Percentiles rank a stretch among this genome's conserved stretches.
phyloP scores from a whole-genome alignment of 2,329 filamentous ascomycete genomes.

The Aspergillus chevalieri region DNA sequence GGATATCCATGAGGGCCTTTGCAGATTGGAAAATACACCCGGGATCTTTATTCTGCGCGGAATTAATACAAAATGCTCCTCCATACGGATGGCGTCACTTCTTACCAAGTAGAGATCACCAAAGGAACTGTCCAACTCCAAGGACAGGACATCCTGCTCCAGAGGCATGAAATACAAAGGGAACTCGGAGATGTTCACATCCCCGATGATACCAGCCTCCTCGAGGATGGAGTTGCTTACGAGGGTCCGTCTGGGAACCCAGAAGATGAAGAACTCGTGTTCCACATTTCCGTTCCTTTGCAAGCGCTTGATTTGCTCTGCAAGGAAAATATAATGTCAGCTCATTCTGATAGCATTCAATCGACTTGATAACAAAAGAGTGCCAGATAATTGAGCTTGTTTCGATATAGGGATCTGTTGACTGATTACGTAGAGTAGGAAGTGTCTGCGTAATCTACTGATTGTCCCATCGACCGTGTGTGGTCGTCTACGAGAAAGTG shows the following conservation, averaged over 20 bases:
- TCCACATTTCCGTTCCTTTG: constrained; percentile 81
- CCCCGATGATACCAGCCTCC: constrained; percentile 85
- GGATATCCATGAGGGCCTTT: constrained; percentile 87
- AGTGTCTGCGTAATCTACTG: constrained; percentile 54
- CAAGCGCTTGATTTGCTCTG: constrained; percentile 86
- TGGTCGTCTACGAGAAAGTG: neutral
- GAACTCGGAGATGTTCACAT: constrained; percentile 81
- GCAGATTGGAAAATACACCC: constrained; percentile 85
- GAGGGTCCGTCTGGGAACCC: constrained; percentile 85
- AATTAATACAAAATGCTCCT: constrained; percentile 1
- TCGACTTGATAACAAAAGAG: constrained; percentile 32
- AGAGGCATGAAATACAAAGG: constrained; percentile 86
- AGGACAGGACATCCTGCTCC: constrained; percentile 81
- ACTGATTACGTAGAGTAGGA: constrained; percentile 51
- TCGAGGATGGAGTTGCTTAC: constrained; percentile 89
- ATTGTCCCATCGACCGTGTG: constrained; percentile 38
- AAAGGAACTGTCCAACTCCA: constrained; percentile 85
- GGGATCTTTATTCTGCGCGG: constrained; percentile 66
- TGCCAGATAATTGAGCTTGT: constrained; percentile 18
- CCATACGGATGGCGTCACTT: neutral
- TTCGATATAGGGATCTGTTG: constrained; percentile 48
- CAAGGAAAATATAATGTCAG: constrained; percentile 45
- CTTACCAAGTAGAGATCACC: constrained; percentile 73
- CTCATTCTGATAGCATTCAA: constrained; percentile 50
- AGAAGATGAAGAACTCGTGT: constrained; percentile 96